Conservation (phyloP, 179 eudicot genomes). For the Camellia oleifera region DNA sequence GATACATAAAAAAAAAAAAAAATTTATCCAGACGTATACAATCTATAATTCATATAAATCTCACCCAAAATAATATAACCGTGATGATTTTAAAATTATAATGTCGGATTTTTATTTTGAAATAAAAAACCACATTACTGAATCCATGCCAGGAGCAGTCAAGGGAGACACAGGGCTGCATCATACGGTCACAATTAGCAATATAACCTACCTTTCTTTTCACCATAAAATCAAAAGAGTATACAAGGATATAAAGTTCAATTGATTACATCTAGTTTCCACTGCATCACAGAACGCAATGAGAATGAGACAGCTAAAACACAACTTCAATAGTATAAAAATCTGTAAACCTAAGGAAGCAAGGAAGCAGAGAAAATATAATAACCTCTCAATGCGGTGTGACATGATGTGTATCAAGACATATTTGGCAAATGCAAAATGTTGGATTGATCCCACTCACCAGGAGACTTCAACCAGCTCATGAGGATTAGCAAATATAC, state of each 20-base stretch:
- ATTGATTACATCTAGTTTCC: slow-evolving; percentile 4
- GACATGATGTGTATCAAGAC: neutral
- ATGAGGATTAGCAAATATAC: neutral
- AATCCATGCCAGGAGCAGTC: too few species aligned
- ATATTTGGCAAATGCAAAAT: neutral
- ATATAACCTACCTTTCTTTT: neutral
- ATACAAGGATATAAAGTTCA: neutral
- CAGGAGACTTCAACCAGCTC: neutral
- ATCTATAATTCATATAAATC: too few species aligned
- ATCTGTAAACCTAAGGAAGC: neutral
- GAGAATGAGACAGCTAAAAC: slow-evolving; percentile 9
- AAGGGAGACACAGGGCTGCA: neutral
- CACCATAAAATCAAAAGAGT: too few species aligned
- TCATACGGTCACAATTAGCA: neutral
- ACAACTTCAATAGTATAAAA: neutral
- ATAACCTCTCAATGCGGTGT: neutral
- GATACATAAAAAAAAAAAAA: too few species aligned
- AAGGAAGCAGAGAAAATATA: neutral
- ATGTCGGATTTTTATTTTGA: too few species aligned
- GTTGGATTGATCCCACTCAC: neutral
- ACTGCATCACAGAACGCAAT: neutral
- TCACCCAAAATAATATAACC: too few species aligned
- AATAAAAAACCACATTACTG: too few species aligned
- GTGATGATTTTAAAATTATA: too few species aligned
- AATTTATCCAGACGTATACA: too few species aligned